phyloP scores from a whole-genome alignment of 768 basidiomycete genomes.

The Rhodotorula taiwanensis region DNA sequence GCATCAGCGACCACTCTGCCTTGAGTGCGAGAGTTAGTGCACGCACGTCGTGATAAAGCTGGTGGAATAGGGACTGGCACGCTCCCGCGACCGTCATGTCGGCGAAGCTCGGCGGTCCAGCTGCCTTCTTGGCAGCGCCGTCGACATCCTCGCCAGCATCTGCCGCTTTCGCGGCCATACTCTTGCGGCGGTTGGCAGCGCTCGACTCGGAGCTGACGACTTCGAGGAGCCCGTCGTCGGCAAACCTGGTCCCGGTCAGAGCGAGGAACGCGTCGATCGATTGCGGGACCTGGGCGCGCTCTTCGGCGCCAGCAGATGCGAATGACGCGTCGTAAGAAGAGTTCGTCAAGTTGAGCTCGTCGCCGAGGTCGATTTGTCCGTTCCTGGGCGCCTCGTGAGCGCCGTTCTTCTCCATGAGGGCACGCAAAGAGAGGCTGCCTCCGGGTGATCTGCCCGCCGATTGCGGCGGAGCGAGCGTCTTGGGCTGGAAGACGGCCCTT shows the following conservation, averaged over 20 bases:
- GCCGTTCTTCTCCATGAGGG: constrained; percentile 1
- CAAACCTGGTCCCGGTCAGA: constrained; percentile 35
- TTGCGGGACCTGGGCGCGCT: constrained; percentile 1
- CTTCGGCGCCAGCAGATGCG: background rate
- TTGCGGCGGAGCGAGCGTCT: constrained; percentile 6
- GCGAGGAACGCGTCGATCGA: constrained; percentile 38
- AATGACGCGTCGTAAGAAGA: background rate
- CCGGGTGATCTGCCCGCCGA: constrained; percentile 27
- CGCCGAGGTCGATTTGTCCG: background rate
- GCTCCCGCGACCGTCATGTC: constrained; percentile 27
- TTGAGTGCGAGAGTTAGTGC: no score
- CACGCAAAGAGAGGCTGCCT: constrained; percentile 17
- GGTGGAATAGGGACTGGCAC: constrained; percentile 26
- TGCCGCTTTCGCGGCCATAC: constrained; percentile 16
- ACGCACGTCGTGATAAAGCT: constrained; percentile 30
- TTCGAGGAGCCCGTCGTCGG: constrained; percentile 30
- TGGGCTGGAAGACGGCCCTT: constrained; percentile 6
- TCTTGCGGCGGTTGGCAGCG: constrained; percentile 25
- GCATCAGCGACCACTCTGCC: no score
- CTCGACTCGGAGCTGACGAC: constrained; percentile 27
- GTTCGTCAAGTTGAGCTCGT: constrained; percentile 25
- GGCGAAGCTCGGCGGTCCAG: constrained; percentile 26
- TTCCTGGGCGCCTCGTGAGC: background rate
- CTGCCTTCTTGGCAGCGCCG: background rate
- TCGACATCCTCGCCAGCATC: background rate